phyloP scores from a whole-genome alignment of 2,329 filamentous ascomycete genomes.

The Parafenestella ontariensis region DNA sequence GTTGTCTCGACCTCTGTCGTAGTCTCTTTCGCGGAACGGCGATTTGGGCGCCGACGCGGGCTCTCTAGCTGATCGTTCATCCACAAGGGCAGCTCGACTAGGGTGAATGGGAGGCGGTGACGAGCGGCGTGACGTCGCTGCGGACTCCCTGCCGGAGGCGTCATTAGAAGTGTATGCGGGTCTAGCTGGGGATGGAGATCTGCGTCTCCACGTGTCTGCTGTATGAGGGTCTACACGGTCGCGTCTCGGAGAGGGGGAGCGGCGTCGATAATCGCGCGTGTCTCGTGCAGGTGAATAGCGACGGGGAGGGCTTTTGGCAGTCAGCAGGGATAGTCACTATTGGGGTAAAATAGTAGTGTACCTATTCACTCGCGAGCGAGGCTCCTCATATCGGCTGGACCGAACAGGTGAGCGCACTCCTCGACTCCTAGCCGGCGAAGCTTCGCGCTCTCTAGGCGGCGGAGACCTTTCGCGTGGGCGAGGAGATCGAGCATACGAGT shows the following conservation, averaged over 20 bases:
- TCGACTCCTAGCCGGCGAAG: conserved; percentile 56
- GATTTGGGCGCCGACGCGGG: conserved; percentile 43
- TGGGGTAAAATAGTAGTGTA: conserved; percentile 10
- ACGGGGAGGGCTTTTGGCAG: conserved; percentile 39
- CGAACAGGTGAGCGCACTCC: conserved; percentile 54
- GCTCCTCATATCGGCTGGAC: conserved; percentile 54
- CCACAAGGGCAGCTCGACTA: conserved; percentile 57
- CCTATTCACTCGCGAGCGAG: conserved; percentile 50
- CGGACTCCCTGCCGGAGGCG: conserved; percentile 62
- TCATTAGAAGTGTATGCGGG: conserved; percentile 53
- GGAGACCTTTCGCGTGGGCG: conserved; percentile 54
- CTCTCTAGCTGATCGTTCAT: conserved; percentile 32
- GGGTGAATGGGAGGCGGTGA: conserved; percentile 65
- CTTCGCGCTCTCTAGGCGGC: conserved; percentile 52
- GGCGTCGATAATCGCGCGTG: conserved; percentile 58
- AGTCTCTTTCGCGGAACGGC: conserved; percentile 46
- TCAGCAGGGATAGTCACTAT: conserved; percentile 2
- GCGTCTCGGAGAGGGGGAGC: conserved; percentile 61
- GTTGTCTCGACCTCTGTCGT: conserved; percentile 34
- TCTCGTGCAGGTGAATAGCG: conserved; percentile 54
- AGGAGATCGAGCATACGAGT: conserved; percentile 51
- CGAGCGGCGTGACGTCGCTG: conserved; percentile 65
- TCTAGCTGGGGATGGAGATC: conserved; percentile 60
- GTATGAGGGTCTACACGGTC: conserved; percentile 57
- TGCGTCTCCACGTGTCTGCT: conserved; percentile 58